phyloP scores from a whole-genome alignment of 768 basidiomycete species.

The Chiua virens region DNA sequence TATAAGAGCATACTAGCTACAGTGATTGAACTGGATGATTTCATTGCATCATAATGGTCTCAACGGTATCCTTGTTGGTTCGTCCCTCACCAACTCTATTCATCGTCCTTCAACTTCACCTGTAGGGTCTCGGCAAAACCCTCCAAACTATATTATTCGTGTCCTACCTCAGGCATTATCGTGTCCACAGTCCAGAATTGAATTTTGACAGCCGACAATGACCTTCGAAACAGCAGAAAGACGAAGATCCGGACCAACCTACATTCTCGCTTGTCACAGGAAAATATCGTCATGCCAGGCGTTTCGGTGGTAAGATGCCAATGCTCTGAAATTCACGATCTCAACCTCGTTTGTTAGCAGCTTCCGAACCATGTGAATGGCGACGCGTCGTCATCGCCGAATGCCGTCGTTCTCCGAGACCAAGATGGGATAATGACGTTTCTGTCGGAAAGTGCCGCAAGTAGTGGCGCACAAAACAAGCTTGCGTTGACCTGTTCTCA shows the following conservation, averaged over 20 bases:
- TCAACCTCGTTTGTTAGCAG: constrained; percentile 1
- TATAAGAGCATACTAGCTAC: constrained; percentile 94
- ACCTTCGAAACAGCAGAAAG: constrained; percentile 30
- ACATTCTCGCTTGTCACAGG: constrained; percentile 87
- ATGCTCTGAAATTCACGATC: not conserved
- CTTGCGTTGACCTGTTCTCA: constrained; percentile 1
- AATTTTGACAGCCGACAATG: constrained; percentile 3
- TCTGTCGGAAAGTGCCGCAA: constrained; percentile 68
- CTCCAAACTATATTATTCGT: constrained; percentile 98
- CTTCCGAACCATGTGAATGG: constrained; percentile 13
- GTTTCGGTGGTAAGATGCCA: constrained; percentile 47
- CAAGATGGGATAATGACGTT: constrained; percentile 58
- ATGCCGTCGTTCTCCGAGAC: constrained; percentile 59
- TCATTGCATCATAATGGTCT: constrained; percentile 94
- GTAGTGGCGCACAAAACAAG: constrained; percentile 33
- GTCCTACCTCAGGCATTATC: constrained; percentile 88
- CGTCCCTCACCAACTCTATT: constrained; percentile 7
- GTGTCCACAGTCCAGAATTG: constrained; percentile 74
- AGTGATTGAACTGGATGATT: constrained; percentile 97
- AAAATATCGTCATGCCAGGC: constrained; percentile 75
- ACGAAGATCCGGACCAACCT: constrained; percentile 66
- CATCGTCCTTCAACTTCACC: constrained; percentile 1
- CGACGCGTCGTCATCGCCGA: constrained; percentile 26
- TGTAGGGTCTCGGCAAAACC: constrained; percentile 94
- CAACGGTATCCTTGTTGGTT: constrained; percentile 95